A percentile compares a stretch with the other conserved stretches of the same genome.
These are phyloP conservation scores for Rhazya stricta DNA, from an alignment of 257 asterid genomes.

Conservation along the genomic window DNA sequence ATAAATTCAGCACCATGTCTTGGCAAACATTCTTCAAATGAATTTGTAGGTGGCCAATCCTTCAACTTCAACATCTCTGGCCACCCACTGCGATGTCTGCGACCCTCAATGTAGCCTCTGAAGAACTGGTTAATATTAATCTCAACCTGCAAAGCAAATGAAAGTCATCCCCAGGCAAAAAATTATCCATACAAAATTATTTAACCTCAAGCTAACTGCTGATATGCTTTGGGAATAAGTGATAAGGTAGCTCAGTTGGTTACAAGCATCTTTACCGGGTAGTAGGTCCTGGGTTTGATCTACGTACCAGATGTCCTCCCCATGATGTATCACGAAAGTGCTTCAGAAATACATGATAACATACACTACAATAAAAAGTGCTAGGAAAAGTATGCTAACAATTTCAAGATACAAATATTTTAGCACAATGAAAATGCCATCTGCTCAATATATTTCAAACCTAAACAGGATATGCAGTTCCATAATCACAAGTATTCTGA, in stretches of 20 bases:
- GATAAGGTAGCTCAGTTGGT: not conserved
- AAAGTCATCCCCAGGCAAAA: not conserved
- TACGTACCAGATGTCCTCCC: not conserved
- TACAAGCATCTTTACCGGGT: not conserved
- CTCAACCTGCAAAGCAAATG: conserved; percentile 50
- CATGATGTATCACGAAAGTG: not conserved
- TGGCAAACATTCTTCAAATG: conserved; percentile 72
- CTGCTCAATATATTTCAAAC: not conserved
- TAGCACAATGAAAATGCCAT: not conserved
- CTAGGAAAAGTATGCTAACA: not conserved
- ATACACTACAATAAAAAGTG: not conserved
- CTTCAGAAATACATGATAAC: not conserved
- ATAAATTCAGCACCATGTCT: conserved; percentile 71
- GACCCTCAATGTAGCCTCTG: conserved; percentile 73
- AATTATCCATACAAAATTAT: not conserved
- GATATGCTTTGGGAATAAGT: not conserved
- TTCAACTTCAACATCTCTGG: conserved; percentile 77
- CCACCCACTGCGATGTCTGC: conserved; percentile 54
- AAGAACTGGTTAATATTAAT: conserved; percentile 64
- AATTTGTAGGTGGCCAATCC: conserved; percentile 89
- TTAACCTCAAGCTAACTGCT: not conserved
- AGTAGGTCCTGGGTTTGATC: not conserved
- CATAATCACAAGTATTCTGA: not conserved
- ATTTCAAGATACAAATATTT: not conserved
- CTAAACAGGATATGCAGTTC: too few species aligned